Percentiles rank a stretch among this genome's conserved stretches.
phyloP scores from a whole-genome alignment of 768 basidiomycete species.

The Mrakia blollopis region DNA sequence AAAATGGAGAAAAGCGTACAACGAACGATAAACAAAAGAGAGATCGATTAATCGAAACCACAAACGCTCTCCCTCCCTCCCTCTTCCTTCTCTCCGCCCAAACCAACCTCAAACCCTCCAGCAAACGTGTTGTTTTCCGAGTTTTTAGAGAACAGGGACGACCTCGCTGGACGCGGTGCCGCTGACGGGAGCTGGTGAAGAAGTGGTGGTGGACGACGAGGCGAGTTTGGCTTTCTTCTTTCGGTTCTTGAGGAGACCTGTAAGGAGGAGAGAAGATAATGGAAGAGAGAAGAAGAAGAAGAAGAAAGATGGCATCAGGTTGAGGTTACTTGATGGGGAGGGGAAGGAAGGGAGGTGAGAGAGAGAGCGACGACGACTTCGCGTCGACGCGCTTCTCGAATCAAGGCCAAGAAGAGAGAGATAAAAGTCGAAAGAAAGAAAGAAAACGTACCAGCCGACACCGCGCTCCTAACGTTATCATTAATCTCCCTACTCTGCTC shows the following conservation, averaged over 20 bases:
- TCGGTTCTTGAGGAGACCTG: constrained; percentile 28
- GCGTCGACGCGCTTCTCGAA: neutral
- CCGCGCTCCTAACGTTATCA: constrained; percentile 85
- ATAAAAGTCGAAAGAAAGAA: neutral
- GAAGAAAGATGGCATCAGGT: neutral
- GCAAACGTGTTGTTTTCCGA: no score
- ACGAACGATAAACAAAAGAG: no score
- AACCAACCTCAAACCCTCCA: no score
- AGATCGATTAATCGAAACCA: no score
- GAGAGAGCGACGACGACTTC: neutral
- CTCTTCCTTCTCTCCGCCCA: no score
- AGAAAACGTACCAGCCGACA: constrained; percentile 62
- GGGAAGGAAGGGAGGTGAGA: neutral
- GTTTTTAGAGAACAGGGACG: neutral
- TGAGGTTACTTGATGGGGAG: neutral
- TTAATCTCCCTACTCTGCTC: constrained; percentile 88
- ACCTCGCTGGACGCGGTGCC: neutral
- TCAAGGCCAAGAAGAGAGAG: no score
- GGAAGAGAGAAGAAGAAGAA: neutral
- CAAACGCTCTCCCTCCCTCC: no score
- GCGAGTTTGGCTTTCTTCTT: constrained; percentile 23
- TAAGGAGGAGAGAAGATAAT: neutral
- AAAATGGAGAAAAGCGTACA: no score
- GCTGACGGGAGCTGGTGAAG: neutral
- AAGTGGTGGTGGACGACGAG: neutral